Evolutionary conservation across 2,329 filamentous ascomycete genomes (phyloP).

Genomic region (Fusarium marasasianum): DNA sequence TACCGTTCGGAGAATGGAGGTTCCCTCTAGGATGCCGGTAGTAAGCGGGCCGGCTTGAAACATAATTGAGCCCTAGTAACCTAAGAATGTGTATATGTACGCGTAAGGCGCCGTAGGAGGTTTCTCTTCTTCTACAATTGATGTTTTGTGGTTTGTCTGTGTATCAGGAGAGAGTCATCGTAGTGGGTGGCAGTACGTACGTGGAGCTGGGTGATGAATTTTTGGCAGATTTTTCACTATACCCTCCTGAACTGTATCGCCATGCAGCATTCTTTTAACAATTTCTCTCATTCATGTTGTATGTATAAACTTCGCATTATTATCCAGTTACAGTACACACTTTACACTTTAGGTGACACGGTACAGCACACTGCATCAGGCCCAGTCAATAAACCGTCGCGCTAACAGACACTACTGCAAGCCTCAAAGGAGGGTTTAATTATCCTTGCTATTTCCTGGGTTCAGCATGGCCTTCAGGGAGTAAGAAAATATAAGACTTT

Average conservation of each 20-base stretch:
- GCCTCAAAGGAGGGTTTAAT: conserved; percentile 24
- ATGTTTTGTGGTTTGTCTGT: background rate
- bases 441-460: conserved; percentile 13
- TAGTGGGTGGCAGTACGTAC: background rate
- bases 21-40: background rate
- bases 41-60: conserved; percentile 23
- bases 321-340: conserved; percentile 2
- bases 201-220: background rate
- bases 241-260: background rate
- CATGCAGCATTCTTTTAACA: background rate
- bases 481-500: background rate
- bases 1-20: conserved; percentile 10
- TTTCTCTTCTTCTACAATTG: background rate
- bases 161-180: background rate
- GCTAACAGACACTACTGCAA: conserved; percentile 41
- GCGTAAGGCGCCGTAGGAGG: background rate
- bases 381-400: conserved; percentile 44
- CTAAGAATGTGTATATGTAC: conserved; percentile 1
- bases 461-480: background rate
- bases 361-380: background rate
- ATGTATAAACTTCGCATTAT: background rate
- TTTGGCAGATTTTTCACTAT: background rate
- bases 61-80: background rate
- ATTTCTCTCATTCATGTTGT: background rate
- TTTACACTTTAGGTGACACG: background rate